Evolutionary conservation across 148 eudicot species (phyloP).

Genomic region (Cornus florida): DNA sequence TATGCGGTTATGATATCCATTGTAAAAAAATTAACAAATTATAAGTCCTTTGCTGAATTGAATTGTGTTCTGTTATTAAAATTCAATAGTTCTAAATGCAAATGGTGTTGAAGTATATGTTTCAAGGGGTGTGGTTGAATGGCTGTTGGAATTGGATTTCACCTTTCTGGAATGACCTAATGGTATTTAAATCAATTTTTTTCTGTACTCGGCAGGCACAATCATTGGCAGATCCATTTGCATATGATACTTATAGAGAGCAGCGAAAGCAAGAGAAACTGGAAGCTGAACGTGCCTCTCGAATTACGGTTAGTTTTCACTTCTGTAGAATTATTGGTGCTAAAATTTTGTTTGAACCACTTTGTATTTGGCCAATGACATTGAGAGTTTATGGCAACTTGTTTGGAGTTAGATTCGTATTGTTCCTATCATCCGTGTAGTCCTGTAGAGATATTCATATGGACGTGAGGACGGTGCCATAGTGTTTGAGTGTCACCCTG

Average conservation of each 20-base stretch:
- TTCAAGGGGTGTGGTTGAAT: not conserved
- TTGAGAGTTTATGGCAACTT: not conserved
- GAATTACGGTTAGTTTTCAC: conserved; percentile 68
- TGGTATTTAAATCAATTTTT: not conserved
- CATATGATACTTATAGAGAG: conserved; percentile 66
- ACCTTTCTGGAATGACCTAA: not conserved
- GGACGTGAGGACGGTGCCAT: not conserved
- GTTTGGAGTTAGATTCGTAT: not conserved
- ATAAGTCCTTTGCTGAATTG: not conserved
- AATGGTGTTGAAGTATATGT: too few species aligned
- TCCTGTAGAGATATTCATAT: not conserved
- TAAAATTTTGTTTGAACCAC: not conserved
- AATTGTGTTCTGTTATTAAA: too few species aligned
- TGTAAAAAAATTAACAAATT: too few species aligned
- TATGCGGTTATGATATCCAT: too few species aligned
- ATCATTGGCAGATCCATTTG: conserved; percentile 69
- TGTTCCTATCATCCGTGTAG: not conserved
- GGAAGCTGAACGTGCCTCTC: conserved; percentile 44
- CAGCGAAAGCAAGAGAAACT: conserved; percentile 60
- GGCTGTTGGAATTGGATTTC: not conserved
- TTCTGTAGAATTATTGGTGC: not conserved
- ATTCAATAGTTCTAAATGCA: too few species aligned
- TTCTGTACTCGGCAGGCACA: conserved; percentile 53
- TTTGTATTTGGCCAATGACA: not conserved
- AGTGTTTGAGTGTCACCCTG: not conserved